Percentiles rank a stretch among this genome's conserved stretches.
phyloP scores from a whole-genome alignment of 352 stramenopile genomes.

The Phytophthora sansomeana region DNA sequence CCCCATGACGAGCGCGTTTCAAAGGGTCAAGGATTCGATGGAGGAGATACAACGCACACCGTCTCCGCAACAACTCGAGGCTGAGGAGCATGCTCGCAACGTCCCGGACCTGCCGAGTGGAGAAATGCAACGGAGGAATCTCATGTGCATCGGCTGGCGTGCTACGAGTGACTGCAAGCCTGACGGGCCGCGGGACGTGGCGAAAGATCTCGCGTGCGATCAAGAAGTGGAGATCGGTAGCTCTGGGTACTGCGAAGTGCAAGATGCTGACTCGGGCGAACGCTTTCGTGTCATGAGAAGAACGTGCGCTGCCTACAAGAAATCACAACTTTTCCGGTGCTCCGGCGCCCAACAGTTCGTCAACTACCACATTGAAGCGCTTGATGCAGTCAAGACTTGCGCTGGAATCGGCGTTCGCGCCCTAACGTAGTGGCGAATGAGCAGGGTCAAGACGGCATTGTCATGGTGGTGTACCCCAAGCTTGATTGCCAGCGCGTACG shows the following conservation, averaged over 20 bases:
- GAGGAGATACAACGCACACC: conserved; percentile 25
- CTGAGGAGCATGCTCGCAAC: conserved; percentile 13
- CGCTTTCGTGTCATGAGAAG: conserved; percentile 33
- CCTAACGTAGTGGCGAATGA: conserved; percentile 2
- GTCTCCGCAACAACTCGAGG: conserved; percentile 20
- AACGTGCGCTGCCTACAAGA: conserved; percentile 35
- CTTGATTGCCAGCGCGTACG: conserved; percentile 35
- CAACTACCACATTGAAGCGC: conserved; percentile 30
- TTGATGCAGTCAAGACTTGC: conserved; percentile 6
- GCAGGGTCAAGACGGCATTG: conserved; percentile 35
- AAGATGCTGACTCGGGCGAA: conserved; percentile 20
- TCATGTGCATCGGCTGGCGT: conserved; percentile 58
- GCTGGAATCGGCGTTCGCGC: background rate
- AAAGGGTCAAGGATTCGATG: conserved; percentile 22
- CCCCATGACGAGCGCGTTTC: conserved; percentile 18
- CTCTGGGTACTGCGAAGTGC: conserved; percentile 55
- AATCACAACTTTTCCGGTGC: conserved; percentile 45
- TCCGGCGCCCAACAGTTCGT: conserved; percentile 43
- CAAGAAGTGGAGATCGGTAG: conserved; percentile 27
- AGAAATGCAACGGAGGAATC: conserved; percentile 18
- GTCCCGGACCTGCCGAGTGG: conserved; percentile 25
- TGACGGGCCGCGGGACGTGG: conserved; percentile 36
- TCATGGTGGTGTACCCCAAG: conserved; percentile 60
- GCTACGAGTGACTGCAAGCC: conserved; percentile 52
- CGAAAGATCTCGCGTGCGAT: conserved; percentile 45